Conservation (phyloP, 345 rosid species). For the Zanthoxylum bungeanum region DNA sequence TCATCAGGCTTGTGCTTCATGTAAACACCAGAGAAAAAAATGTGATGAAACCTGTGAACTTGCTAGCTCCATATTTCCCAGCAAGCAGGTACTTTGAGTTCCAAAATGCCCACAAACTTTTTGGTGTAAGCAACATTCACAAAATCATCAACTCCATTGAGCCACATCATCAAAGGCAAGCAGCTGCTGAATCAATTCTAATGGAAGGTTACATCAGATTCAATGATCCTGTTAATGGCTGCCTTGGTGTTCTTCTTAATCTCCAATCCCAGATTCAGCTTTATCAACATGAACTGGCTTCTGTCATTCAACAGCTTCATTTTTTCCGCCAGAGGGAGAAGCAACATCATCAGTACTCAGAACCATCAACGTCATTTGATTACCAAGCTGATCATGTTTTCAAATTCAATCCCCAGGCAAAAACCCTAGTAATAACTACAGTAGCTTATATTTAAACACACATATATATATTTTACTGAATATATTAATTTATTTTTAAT, state of each 20-base stretch:
- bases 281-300: constrained; percentile 2
- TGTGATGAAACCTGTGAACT: constrained; percentile 20
- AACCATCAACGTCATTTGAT: neutral
- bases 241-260: constrained; percentile 1
- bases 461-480: no score
- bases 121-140: constrained; percentile 21
- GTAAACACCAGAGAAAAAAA: no score
- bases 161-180: constrained; percentile 11
- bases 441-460: no score
- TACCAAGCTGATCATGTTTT: neutral
- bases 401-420: neutral
- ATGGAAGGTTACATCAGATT: constrained; percentile 7
- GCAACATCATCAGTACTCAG: neutral
- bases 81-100: constrained; percentile 7
- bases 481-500: no score
- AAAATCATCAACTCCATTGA: constrained; percentile 15
- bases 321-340: neutral
- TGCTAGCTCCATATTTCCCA: constrained; percentile 23
- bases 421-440: neutral
- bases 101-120: constrained; percentile 21
- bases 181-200: constrained; percentile 24
- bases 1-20: no score
- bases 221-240: constrained; percentile 19
- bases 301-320: constrained; percentile 4
- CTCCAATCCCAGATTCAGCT: constrained; percentile 13